Evolutionary conservation across 805 yeast species (phyloP), one percentile per base, ranked within the genome.

Genomic region (Yamadazyma sp.): DNA sequence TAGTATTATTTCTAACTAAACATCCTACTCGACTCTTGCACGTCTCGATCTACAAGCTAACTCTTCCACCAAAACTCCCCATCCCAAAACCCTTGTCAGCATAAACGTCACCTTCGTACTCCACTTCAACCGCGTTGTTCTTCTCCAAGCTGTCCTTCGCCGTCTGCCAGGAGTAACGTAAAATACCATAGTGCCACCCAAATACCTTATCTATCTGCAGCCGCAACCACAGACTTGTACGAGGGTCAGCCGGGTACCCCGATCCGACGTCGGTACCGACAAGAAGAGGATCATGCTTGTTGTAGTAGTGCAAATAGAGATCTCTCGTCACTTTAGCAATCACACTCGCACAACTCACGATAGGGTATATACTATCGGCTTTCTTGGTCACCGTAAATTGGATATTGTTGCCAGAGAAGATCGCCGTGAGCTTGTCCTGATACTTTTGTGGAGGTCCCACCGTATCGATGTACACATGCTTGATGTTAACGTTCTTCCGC

Each of bases 291-390:
- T 69, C 27, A 40, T 57, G 45, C 37, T 55, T 45, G 33, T 60
- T 59, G 44, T 52, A 64, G 47, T 57, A 51, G 22, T 61, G 47
- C 44, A 84, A 60, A 28, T 76, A 71, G 31, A 76, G 60, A 57
- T 93, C 99, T 54, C 99, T 75, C 0, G 98, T 89, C 5, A 93
- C 99, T 56, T 93, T 93, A 7, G 99, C 99, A 31, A 90, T 90
- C 32, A 93, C 86, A 14, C 95, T 84, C 0, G 99, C 99, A 1
- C 95, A 85, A 56, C 95, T 84, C 6, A 93, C 99, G 38, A 88
- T 80, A 1, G 98, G 96, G 55, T 73, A 93, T 13, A 88, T 55
- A 13, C 96, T 80, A 65, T 93, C 99, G 0, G 99, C 99, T 55
- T 93, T 93, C 55, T 93, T 93, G 6, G 95, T 78, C 5, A 93